Conservation (phyloP, 495 filamentous ascomycete species). For the Letharia columbiana region DNA sequence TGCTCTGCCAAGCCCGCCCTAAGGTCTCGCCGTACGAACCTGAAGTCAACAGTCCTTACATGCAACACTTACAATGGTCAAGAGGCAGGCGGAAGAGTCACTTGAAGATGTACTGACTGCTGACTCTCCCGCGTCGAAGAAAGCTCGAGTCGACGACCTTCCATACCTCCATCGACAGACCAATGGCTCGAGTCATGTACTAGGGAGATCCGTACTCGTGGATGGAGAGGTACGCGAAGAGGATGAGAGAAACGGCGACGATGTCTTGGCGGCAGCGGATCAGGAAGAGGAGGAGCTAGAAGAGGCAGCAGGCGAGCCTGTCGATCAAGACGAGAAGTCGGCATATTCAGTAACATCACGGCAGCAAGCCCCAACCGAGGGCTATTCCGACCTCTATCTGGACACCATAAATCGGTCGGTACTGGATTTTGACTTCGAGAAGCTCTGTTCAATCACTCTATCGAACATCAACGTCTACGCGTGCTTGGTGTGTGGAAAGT, state of each 20-base stretch:
- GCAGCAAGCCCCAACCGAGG: constrained; percentile 71
- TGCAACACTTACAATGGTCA: constrained; percentile 46
- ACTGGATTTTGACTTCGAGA: constrained; percentile 96
- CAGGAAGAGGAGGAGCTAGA: constrained; percentile 36
- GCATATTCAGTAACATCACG: constrained; percentile 43
- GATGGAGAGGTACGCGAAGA: constrained; percentile 30
- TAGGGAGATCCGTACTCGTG: constrained; percentile 35
- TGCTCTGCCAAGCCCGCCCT: not conserved
- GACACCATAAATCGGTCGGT: constrained; percentile 87
- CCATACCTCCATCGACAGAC: constrained; percentile 25
- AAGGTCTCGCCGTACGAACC: not conserved
- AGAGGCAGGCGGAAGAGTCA: constrained; percentile 67
- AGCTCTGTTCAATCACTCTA: constrained; percentile 88
- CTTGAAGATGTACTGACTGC: constrained; percentile 54
- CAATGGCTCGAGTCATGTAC: constrained; percentile 30
- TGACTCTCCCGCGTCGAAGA: constrained; percentile 70
- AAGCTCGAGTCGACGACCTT: constrained; percentile 56
- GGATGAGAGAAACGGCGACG: constrained; percentile 34
- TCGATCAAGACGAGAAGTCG: constrained; percentile 35
- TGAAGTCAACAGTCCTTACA: not conserved
- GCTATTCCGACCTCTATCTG: constrained; percentile 92
- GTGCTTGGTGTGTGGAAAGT: constrained; percentile 94
- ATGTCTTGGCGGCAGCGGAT: constrained; percentile 35
- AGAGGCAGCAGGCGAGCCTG: constrained; percentile 34
- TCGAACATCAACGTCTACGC: constrained; percentile 99